Conservation (phyloP, 176 grass and related monocot genomes). For the Raddia distichophylla region DNA sequence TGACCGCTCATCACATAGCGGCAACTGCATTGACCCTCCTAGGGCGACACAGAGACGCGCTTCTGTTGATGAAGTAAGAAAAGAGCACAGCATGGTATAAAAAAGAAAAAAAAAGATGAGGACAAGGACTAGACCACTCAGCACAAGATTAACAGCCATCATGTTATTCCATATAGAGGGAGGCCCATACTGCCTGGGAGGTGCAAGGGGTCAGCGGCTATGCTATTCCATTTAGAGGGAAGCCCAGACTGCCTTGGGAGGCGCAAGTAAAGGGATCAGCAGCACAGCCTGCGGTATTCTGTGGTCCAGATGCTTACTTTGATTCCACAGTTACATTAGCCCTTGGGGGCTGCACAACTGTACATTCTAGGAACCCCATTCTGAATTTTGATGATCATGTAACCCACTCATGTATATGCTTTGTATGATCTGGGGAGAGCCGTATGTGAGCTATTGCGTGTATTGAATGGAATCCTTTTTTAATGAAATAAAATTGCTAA, state of each 20-base stretch:
- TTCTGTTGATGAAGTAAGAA: conserved; percentile 62
- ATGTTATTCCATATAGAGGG: not conserved
- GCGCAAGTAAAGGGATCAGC: not conserved
- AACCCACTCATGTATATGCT: conserved; percentile 9
- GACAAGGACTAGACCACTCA: not conserved
- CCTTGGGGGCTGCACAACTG: not conserved
- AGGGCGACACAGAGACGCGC: conserved; percentile 67
- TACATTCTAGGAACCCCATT: conserved; percentile 6
- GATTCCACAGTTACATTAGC: not conserved
- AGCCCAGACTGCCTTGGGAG: not conserved
- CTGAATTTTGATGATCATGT: conserved; percentile 16
- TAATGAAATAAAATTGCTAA: not conserved
- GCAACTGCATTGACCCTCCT: conserved; percentile 67
- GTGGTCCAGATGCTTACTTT: not conserved
- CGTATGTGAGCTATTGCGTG: not conserved
- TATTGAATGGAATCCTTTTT: not conserved
- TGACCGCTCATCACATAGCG: conserved; percentile 75
- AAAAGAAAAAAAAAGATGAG: no score
- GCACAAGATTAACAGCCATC: no score
- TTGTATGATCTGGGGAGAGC: not conserved
- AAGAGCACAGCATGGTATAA: not conserved
- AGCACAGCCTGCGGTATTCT: not conserved
- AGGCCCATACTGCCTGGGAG: not conserved
- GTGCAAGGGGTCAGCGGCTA: not conserved
- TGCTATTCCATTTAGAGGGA: not conserved